Base-by-base conservation (phyloP, 768 basidiomycete species). In the Tulasnella sp. region DNA sequence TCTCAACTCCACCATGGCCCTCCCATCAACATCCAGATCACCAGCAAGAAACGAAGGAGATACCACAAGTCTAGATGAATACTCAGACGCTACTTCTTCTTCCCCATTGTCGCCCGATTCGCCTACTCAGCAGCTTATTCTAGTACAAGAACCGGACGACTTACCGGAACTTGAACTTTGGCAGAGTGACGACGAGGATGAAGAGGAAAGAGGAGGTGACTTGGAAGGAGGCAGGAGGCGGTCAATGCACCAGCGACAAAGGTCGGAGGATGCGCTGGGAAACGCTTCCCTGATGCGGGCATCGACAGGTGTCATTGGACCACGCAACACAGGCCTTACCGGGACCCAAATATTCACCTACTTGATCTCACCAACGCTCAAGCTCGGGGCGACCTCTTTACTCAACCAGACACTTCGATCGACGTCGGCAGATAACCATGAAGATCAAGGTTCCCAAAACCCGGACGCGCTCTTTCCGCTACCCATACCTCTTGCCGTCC, bases 121-220 rank as follows among this genome's bases (percentile, higher is more conserved):
- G 14, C 72, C 72, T 6, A 45, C 72, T 19, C 73, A 74, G 25
- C 73, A 64, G 29, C 58, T 74, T 29, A 58, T 74, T 34, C 39
- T 74, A 11, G 17, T 74, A 14, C 73, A 74, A 22, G 73, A 74
- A 19, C 42, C 52, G 36, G 73, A 74, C 15, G 73, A 74, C 39
- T 34, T 64, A 17, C 73, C 73, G 14, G 73, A 74, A 29, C 64
- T 74, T 31, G 73, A 74, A 34, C 52, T 74, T 2, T 74, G 73
- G 73, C 45, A 74, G 52, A 67, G 64, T 37, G 73, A 74, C 25
- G 73, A 74, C 9, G 73, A 67, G 29, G 14, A 58, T 22, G 73
- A 74, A 39, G 42, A 37, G 14, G 54, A 54, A 11, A 11, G 1
- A 31, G 58, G 25, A 64, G 58, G 12, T 8, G 58, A 64, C 31